Evolutionary conservation across 2,329 filamentous ascomycete species (phyloP).

Genomic region (Gnomoniopsis smithogilvyi): DNA sequence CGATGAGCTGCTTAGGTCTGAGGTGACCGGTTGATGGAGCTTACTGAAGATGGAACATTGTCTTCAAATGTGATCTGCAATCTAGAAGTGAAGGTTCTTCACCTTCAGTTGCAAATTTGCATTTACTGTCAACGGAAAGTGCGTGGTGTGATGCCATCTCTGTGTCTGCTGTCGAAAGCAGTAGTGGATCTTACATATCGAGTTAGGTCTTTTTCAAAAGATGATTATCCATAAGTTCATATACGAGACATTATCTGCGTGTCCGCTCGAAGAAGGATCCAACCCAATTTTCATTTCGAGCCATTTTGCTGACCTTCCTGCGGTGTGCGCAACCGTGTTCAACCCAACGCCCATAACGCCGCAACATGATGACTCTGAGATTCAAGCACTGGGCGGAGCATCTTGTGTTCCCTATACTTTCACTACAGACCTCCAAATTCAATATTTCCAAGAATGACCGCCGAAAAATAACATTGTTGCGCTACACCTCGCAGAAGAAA

Average conservation of each 20-base stretch:
- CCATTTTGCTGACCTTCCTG: too few relatives aligned
- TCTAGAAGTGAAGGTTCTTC: too few relatives aligned
- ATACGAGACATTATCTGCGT: background rate
- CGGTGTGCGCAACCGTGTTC: too few relatives aligned
- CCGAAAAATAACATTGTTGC: background rate
- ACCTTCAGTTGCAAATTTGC: too few relatives aligned
- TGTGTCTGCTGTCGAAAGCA: too few relatives aligned
- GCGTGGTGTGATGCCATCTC: too few relatives aligned
- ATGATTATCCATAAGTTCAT: background rate
- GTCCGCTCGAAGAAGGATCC: background rate
- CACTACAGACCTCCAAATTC: background rate
- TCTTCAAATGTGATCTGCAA: too few relatives aligned
- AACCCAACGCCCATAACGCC: background rate
- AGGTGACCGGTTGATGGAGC: too few relatives aligned
- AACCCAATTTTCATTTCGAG: background rate
- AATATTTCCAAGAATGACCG: background rate
- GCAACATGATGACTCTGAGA: background rate
- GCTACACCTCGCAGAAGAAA: constrained; percentile 35
- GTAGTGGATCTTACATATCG: too few relatives aligned
- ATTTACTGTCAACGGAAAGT: too few relatives aligned
- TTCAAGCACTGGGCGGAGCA: background rate
- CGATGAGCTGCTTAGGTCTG: too few relatives aligned
- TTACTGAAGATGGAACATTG: too few relatives aligned
- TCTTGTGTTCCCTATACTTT: background rate
- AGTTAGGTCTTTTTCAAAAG: background rate